Evolutionary conservation across 768 basidiomycete species (phyloP).

Genomic region (Hemileccinum impolitum): DNA sequence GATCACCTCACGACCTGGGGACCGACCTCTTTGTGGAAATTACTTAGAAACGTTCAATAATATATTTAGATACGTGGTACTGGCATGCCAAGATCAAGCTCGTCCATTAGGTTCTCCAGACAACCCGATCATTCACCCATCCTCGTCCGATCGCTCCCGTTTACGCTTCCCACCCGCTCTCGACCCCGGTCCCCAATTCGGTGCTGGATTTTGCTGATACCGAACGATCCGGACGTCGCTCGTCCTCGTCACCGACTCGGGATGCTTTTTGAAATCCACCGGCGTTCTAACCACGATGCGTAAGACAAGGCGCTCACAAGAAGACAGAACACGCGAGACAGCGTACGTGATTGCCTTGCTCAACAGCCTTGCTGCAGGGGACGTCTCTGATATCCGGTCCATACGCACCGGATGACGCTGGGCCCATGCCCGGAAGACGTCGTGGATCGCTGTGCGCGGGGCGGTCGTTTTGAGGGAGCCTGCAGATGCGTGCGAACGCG

Average conservation of each 20-base stretch:
- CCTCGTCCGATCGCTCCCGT: slow-evolving; percentile 25
- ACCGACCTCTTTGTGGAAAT: too few species aligned
- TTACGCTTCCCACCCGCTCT: slow-evolving; percentile 41
- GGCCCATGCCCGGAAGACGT: slow-evolving; percentile 83
- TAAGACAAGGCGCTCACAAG: background rate
- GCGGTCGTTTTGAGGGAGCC: slow-evolving; percentile 58
- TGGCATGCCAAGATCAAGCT: too few species aligned
- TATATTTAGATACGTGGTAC: too few species aligned
- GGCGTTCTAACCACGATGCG: slow-evolving; percentile 36
- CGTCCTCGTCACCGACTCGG: slow-evolving; percentile 54
- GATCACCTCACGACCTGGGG: background rate
- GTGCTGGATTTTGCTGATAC: slow-evolving; percentile 88
- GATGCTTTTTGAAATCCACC: slow-evolving; percentile 78
- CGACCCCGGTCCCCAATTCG: slow-evolving; percentile 88
- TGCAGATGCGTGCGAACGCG: slow-evolving; percentile 81
- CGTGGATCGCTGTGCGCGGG: slow-evolving; percentile 64
- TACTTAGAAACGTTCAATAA: too few species aligned
- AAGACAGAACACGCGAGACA: background rate
- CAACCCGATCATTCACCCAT: background rate
- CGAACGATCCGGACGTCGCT: slow-evolving; percentile 71
- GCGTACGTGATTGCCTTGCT: slow-evolving; percentile 60
- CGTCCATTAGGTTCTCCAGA: too few species aligned
- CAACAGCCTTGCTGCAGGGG: slow-evolving; percentile 70
- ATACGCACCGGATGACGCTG: slow-evolving; percentile 78
- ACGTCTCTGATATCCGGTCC: slow-evolving; percentile 73